Conservation (phyloP, 2,329 filamentous ascomycete species). For the Fusarium hostae region DNA sequence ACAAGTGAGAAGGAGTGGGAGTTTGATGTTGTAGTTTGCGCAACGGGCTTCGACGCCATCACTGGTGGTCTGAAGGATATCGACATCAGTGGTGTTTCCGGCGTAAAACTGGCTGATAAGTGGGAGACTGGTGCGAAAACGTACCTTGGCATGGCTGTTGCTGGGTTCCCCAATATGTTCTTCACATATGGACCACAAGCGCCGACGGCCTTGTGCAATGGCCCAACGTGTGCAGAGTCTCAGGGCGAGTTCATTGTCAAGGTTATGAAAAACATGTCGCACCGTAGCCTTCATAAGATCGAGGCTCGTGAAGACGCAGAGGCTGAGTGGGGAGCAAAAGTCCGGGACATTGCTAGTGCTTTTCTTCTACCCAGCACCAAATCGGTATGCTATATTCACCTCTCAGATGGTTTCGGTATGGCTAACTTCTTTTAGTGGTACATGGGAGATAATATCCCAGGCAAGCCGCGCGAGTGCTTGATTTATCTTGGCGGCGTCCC, state of each 20-base stretch:
- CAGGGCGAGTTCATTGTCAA: not conserved
- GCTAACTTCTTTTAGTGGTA: not conserved
- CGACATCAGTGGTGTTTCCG: not conserved
- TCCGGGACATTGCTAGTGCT: not conserved
- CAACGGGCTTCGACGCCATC: conserved; percentile 30
- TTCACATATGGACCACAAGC: conserved; percentile 15
- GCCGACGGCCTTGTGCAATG: not conserved
- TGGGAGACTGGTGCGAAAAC: conserved; percentile 9
- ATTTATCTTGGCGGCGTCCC: not conserved
- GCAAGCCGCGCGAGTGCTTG: not conserved
- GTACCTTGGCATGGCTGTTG: not conserved
- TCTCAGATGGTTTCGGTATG: too few species aligned
- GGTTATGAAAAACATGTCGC: not conserved
- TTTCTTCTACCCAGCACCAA: not conserved
- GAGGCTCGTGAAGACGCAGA: not conserved
- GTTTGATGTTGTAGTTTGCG: conserved; percentile 16
- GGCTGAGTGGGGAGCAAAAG: not conserved
- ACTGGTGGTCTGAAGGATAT: conserved; percentile 15
- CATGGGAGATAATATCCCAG: not conserved
- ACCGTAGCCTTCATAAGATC: not conserved
- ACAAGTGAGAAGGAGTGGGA: not conserved
- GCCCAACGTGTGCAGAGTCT: not conserved
- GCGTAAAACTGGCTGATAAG: not conserved
- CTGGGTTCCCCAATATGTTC: conserved; percentile 9
- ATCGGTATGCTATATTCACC: not conserved